phyloP scores from a whole-genome alignment of 495 filamentous ascomycete species.

The Penicillium maclennaniae region DNA sequence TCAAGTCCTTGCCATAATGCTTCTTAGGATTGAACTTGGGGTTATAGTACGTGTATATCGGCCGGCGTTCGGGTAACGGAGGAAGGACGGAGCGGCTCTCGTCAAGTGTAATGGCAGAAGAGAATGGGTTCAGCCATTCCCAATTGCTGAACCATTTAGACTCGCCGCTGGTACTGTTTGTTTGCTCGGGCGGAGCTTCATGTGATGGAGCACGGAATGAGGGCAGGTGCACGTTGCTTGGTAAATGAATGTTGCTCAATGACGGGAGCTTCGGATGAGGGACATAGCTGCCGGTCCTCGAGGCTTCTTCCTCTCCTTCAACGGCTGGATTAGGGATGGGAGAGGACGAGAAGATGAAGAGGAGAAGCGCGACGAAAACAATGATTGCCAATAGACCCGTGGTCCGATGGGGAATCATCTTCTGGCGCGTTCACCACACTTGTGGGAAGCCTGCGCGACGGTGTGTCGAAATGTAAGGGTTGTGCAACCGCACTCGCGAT shows the following conservation, averaged over 20 bases:
- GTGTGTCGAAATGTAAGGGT: neutral
- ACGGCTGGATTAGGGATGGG: constrained; percentile 27
- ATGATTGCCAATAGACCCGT: constrained; percentile 41
- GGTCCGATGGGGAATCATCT: constrained; percentile 43
- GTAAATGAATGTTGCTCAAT: constrained; percentile 32
- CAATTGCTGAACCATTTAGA: constrained; percentile 83
- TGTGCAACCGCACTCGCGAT: constrained; percentile 7
- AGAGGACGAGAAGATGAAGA: constrained; percentile 45
- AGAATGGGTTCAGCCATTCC: constrained; percentile 89
- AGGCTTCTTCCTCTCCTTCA: constrained; percentile 8
- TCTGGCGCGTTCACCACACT: neutral
- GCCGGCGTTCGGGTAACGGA: constrained; percentile 63
- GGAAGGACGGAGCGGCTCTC: constrained; percentile 86
- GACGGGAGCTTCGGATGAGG: constrained; percentile 43
- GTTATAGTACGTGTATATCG: constrained; percentile 94
- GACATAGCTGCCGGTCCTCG: constrained; percentile 6
- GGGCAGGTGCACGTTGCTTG: constrained; percentile 35
- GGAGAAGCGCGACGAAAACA: constrained; percentile 42
- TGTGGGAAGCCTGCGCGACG: constrained; percentile 1
- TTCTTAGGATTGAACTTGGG: constrained; percentile 40
- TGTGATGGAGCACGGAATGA: constrained; percentile 68
- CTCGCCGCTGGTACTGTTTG: constrained; percentile 73
- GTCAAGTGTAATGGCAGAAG: constrained; percentile 76
- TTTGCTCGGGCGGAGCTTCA: constrained; percentile 70
- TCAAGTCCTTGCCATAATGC: constrained; percentile 49